A percentile compares a stretch with the other conserved stretches of the same genome.
These are phyloP conservation scores for Fennellomyces sp. DNA, from an alignment of 371 early-diverging fungal species.

Conservation along the genomic window DNA sequence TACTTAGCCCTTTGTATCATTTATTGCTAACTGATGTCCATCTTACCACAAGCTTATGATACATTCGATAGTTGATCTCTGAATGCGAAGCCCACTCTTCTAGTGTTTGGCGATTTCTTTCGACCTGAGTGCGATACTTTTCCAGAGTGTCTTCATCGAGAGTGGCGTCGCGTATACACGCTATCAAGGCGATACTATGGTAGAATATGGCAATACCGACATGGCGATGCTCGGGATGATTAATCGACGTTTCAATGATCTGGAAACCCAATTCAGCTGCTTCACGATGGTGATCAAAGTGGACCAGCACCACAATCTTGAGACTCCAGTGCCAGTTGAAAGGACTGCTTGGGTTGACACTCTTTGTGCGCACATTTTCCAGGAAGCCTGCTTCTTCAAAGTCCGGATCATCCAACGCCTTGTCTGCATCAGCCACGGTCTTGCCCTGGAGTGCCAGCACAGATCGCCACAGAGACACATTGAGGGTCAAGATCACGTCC, in stretches of 20 bases:
- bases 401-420: constrained; percentile 27
- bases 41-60: constrained; percentile 39
- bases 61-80: constrained; percentile 40
- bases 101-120: constrained; percentile 22
- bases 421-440: constrained; percentile 25
- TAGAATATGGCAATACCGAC: constrained; percentile 44
- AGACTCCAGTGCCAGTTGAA: constrained; percentile 45
- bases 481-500: constrained; percentile 27
- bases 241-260: constrained; percentile 27
- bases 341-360: constrained; percentile 34
- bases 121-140: constrained; percentile 24
- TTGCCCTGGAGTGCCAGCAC: constrained; percentile 48
- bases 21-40: background rate
- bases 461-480: constrained; percentile 33
- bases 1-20: background rate
- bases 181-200: constrained; percentile 40
- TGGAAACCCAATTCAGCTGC: constrained; percentile 42
- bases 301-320: constrained; percentile 45
- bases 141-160: constrained; percentile 20
- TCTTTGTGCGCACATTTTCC: constrained; percentile 28
- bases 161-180: constrained; percentile 22
- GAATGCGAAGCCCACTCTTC: constrained; percentile 33
- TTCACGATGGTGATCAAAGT: constrained; percentile 39
- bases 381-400: constrained; percentile 37
- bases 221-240: constrained; percentile 41